Evolutionary conservation across 2,329 filamentous ascomycete species (phyloP), one percentile per base, ranked within the genome.

Genomic region (Trichoderma sp.): DNA sequence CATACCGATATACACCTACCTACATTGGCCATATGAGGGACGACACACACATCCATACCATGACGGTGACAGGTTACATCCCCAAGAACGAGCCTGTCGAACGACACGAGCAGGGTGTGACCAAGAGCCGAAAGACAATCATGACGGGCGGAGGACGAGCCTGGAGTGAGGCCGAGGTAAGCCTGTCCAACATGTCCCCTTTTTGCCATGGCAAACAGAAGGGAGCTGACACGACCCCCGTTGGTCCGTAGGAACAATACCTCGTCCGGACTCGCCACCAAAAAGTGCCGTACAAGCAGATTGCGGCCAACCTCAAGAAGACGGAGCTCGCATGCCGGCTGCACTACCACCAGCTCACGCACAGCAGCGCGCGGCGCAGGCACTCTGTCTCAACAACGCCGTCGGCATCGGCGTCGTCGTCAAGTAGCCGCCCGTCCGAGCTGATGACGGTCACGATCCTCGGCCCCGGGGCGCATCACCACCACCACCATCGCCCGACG

Each of bases 251-350:
- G 91, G 92, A 95, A 79, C 85, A 88, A 65, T 95, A 94, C 76
- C 88, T 95, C 63, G 84, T 95, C 67, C 90, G 93, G 78, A 93
- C 90, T 67, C 90, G 91, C 66, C 85, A 91, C 72, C 90, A 93
- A 73, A 94, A 94, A 79, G 92, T 94, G 88, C 91, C 91, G 0
- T 95, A 95, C 79, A 95, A 94, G 82, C 90, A 94, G 75, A 95
- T 95, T 74, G 91, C 91, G 66, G 86, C 89, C 66, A 89, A 93
- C 72, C 81, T 95, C 70, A 92, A 93, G 79, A 96, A 95, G 82
- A 95, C 91, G 0, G 91, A 95, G 79, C 82, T 95, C 66, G 91
- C 91, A 55, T 96, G 91, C 79, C 91, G 92, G 68, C 85, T 96
- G 68, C 92, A 95, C 78, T 94, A 92, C 75, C 91, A 96, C 74